Conservation (phyloP, 441 rosid species). For the Populus hybrid region DNA sequence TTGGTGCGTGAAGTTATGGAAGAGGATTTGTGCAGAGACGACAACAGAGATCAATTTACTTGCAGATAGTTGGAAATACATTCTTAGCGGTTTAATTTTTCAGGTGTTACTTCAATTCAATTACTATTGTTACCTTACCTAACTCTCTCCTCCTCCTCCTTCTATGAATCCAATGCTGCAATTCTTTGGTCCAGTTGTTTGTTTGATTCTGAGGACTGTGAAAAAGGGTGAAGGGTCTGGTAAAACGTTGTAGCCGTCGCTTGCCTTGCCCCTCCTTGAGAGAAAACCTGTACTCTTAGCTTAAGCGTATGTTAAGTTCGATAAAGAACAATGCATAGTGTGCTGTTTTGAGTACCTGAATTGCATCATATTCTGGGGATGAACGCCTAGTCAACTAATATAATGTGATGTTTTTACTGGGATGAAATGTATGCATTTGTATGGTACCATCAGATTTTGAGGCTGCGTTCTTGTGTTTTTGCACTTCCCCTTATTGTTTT, state of each 20-base stretch:
- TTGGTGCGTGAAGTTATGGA: slow-evolving; percentile 65
- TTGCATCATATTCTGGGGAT: not conserved
- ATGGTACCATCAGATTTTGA: not conserved
- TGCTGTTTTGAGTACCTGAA: not conserved
- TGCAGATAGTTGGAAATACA: slow-evolving; percentile 81
- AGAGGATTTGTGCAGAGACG: slow-evolving; percentile 78
- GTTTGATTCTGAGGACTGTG: not conserved
- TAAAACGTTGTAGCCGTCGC: slow-evolving; percentile 38
- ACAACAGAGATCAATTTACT: slow-evolving; percentile 80
- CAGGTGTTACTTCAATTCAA: slow-evolving; percentile 52
- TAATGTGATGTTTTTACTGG: not conserved
- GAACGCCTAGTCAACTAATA: not conserved
- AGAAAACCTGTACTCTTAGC: slow-evolving; percentile 31
- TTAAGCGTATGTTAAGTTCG: slow-evolving; percentile 13
- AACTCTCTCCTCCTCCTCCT: not conserved
- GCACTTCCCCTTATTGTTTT: not conserved
- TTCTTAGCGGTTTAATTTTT: slow-evolving; percentile 82
- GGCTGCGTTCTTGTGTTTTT: not conserved
- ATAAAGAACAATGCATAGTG: not conserved
- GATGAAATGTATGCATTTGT: not conserved
- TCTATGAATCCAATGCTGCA: not conserved
- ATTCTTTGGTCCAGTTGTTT: slow-evolving; percentile 2
- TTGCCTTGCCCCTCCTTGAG: slow-evolving; percentile 19
- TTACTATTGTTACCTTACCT: not conserved
- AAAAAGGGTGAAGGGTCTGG: slow-evolving; percentile 32